These are phyloP conservation scores for Monosporozyma aerobia DNA, from an alignment of 805 yeast species.

Conservation along the genomic window DNA sequence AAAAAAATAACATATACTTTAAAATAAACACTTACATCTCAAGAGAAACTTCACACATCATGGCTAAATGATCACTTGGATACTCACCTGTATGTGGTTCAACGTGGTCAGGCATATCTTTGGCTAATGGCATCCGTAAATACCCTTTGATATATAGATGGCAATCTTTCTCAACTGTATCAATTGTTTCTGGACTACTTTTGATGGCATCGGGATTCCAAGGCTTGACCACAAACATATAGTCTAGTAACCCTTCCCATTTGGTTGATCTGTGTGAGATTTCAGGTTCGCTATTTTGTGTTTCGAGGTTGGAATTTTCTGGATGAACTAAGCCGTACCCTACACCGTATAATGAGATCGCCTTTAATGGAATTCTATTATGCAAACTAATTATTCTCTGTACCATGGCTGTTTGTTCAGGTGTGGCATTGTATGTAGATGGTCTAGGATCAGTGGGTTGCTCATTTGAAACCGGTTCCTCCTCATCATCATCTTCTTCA, in stretches of 20 bases:
- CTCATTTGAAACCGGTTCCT: slow-evolving; percentile 18
- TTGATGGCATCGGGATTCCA: slow-evolving; percentile 32
- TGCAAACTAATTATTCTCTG: slow-evolving; percentile 43
- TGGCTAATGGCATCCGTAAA: slow-evolving; percentile 57
- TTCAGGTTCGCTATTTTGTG: slow-evolving; percentile 56
- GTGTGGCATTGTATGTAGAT: slow-evolving; percentile 36
- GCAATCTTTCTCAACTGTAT: slow-evolving; percentile 29
- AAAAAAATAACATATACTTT: not conserved
- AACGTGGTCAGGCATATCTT: slow-evolving; percentile 73
- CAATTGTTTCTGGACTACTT: slow-evolving; percentile 11
- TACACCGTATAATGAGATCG: slow-evolving; percentile 61
- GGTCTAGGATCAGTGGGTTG: slow-evolving; percentile 59
- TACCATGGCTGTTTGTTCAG: slow-evolving; percentile 38
- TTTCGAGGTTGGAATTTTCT: slow-evolving; percentile 50
- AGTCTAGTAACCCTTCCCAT: slow-evolving; percentile 83
- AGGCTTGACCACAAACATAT: slow-evolving; percentile 53
- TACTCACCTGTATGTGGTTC: slow-evolving; percentile 74
- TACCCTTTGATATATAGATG: slow-evolving; percentile 41
- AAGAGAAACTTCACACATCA: slow-evolving; percentile 49
- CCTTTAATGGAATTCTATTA: slow-evolving; percentile 45
- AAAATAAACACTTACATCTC: not conserved
- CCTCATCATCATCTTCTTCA: slow-evolving; percentile 36
- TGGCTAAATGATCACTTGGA: slow-evolving; percentile 83
- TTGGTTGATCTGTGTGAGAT: slow-evolving; percentile 88
- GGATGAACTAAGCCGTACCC: slow-evolving; percentile 59